Evolutionary conservation across 2,329 filamentous ascomycete genomes (phyloP), one percentile per base, ranked within the genome.

Genomic region (Aureobasidium zeae): DNA sequence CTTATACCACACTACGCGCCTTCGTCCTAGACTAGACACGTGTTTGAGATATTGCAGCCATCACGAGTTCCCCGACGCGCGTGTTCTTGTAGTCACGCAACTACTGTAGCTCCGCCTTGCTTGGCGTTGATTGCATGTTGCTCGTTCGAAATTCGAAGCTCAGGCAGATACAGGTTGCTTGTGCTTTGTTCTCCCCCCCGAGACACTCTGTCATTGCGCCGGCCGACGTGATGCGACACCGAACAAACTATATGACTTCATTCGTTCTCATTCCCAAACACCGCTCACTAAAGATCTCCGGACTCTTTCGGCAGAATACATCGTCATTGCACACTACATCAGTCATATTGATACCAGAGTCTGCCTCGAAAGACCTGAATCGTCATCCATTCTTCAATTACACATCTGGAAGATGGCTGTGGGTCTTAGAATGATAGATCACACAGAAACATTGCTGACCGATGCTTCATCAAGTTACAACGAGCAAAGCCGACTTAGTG

Each of bases 341-440:
- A 19, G 24, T 24, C 9, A 21, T 11, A 15, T 11, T 10, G 17
- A 24, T 22, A 24, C 20, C 33, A 4, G 17, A 16, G n/a, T n/a
- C n/a, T n/a, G n/a, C n/a, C 17, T 4, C 4, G 12, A 21, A 36
- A 12, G 33, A 36, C n/a, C 7, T 13, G 12, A 13, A 24, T 36
- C 33, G 15, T 36, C 33, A 21, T 2, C n/a, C n/a, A n/a, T 36
- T 36, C 20, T 36, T 12, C 20, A 36, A 36, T 24, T 21, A 36
- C 19, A 36, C 33, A 13, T 36, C 33, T 13, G 33, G 33, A 24
- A 36, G 33, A 36, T 36, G 33, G 33, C n/a, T 36, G 33, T 36
- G 15, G 9, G 33, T 24, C 15, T 12, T 2, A 8, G 7, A 20
- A 8, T 36, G 33, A 13, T 36, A 11, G 15, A 13, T 9, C 5